phyloP scores from a whole-genome alignment of 73 alveolate genomes.

The Effrenium voratum region DNA sequence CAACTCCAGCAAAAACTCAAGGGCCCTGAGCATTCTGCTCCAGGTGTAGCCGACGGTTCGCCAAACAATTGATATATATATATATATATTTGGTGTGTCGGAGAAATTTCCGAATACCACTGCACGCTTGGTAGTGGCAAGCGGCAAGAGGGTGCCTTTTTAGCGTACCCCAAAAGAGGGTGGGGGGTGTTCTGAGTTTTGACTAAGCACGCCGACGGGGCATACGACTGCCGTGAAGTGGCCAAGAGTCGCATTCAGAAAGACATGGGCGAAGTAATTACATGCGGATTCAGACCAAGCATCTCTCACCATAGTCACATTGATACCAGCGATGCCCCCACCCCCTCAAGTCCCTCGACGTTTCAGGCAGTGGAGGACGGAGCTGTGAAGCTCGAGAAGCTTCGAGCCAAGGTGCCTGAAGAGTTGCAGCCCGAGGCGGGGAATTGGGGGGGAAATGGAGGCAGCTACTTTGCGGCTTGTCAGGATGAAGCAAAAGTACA shows the following conservation, averaged over 20 bases:
- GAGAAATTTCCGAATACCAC: too few relatives aligned
- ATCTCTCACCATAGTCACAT: neutral
- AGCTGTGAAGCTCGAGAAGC: slow-evolving; percentile 25
- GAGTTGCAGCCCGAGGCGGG: slow-evolving; percentile 57
- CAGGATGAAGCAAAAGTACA: too few relatives aligned
- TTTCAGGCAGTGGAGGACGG: slow-evolving; percentile 64
- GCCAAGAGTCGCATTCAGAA: neutral
- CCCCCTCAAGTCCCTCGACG: neutral
- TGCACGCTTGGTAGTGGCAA: too few relatives aligned
- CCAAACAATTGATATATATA: too few relatives aligned
- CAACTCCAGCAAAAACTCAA: too few relatives aligned
- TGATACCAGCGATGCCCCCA: neutral
- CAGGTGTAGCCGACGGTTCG: too few relatives aligned
- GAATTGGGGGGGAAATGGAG: too few relatives aligned
- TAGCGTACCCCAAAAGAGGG: too few relatives aligned
- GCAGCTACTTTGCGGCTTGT: too few relatives aligned
- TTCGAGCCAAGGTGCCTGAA: slow-evolving; percentile 26
- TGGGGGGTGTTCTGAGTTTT: neutral
- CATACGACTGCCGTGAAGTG: neutral
- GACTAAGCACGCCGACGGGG: neutral
- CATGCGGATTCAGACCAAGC: neutral
- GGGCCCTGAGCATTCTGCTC: too few relatives aligned
- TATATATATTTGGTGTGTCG: too few relatives aligned
- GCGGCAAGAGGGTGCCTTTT: too few relatives aligned
- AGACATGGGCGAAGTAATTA: neutral